These are phyloP conservation scores for Calonectria ilicicola DNA, from an alignment of 2,329 filamentous ascomycete species.

Conservation along the genomic window DNA sequence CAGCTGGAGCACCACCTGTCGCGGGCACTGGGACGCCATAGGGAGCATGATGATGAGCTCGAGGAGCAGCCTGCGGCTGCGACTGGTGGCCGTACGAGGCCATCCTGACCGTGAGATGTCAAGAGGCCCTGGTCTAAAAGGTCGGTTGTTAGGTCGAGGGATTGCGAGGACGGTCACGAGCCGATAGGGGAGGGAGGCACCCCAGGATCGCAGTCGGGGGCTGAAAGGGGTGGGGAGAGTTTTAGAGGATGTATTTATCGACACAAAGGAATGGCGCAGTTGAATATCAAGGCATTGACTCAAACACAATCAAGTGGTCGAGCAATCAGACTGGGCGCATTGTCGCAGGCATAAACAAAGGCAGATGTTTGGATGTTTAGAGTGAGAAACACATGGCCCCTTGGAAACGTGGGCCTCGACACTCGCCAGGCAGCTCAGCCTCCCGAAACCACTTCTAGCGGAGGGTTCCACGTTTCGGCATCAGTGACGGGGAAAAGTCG, in stretches of 20 bases:
- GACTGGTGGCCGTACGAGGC: slow-evolving; percentile 52
- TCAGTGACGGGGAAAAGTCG: slow-evolving; percentile 37
- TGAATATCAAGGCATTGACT: slow-evolving; percentile 40
- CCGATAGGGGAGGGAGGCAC: slow-evolving; percentile 33
- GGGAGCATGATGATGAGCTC: slow-evolving; percentile 55
- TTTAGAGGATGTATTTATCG: slow-evolving; percentile 23
- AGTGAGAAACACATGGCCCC: slow-evolving; percentile 43
- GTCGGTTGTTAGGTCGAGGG: slow-evolving; percentile 5
- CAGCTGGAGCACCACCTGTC: slow-evolving; percentile 69
- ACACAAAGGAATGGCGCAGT: slow-evolving; percentile 34
- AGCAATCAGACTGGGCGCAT: slow-evolving; percentile 40
- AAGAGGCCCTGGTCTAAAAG: not conserved
- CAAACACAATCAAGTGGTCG: slow-evolving; percentile 35
- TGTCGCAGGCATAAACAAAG: slow-evolving; percentile 24
- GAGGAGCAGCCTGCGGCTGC: slow-evolving; percentile 40
- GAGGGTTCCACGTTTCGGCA: slow-evolving; percentile 35
- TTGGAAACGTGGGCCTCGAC: slow-evolving; percentile 33
- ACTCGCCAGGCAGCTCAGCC: slow-evolving; percentile 39
- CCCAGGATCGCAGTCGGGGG: slow-evolving; percentile 30
- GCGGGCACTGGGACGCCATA: slow-evolving; percentile 59
- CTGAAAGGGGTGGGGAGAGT: slow-evolving; percentile 27
- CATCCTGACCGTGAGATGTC: slow-evolving; percentile 41
- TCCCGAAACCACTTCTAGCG: slow-evolving; percentile 32
- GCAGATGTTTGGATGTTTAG: slow-evolving; percentile 20
- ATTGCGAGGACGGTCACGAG: slow-evolving; percentile 30